phyloP scores from a whole-genome alignment of 257 asterid genomes.

The Ehretia macrophylla region DNA sequence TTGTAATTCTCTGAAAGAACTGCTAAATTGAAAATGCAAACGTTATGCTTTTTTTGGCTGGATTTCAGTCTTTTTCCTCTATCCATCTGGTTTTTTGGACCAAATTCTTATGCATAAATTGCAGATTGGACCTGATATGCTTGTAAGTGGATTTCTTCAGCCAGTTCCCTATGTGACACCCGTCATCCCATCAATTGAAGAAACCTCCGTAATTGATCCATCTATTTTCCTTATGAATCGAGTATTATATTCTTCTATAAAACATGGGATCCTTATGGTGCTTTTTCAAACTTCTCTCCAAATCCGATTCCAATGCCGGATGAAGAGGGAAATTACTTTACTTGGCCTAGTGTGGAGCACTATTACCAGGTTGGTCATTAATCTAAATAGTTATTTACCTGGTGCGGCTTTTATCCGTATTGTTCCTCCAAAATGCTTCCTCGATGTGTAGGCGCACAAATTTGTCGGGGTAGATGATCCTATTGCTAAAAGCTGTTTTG shows the following conservation, averaged over 20 bases:
- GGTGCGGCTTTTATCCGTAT: too few relatives aligned
- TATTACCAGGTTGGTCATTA: constrained; percentile 73
- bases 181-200: constrained; percentile 75
- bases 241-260: constrained; percentile 83
- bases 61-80: background rate
- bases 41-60: background rate
- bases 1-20: too few relatives aligned
- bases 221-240: constrained; percentile 76
- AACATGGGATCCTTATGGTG: constrained; percentile 96
- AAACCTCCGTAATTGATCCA: constrained; percentile 79
- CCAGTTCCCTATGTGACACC: constrained; percentile 94
- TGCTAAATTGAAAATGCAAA: too few relatives aligned
- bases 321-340: constrained; percentile 51
- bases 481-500: constrained; percentile 45
- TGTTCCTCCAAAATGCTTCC: constrained; percentile 9
- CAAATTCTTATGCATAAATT: background rate
- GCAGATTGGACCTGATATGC: constrained; percentile 97
- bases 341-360: constrained; percentile 95
- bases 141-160: constrained; percentile 88
- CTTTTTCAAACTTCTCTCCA: constrained; percentile 88
- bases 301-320: constrained; percentile 74
- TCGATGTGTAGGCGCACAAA: constrained; percentile 63
- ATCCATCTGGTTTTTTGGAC: background rate
- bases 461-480: constrained; percentile 66
- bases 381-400: background rate